These are phyloP conservation scores for Starmera stellimalicola DNA, from an alignment of 1,139 yeast genomes.

Conservation along the genomic window DNA sequence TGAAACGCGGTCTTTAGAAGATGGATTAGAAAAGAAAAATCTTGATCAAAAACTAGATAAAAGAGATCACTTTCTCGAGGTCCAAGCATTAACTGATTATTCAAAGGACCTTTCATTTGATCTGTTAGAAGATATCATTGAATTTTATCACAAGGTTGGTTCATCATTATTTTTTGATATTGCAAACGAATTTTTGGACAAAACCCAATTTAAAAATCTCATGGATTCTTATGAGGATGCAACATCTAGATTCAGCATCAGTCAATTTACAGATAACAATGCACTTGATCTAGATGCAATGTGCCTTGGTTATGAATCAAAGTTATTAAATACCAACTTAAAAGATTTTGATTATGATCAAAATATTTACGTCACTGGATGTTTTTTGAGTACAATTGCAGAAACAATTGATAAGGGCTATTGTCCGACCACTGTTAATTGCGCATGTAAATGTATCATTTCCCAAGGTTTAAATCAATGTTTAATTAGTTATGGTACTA, in stretches of 20 bases:
- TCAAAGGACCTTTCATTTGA: constrained; percentile 6
- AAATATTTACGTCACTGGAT: constrained; percentile 4
- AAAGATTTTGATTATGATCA: constrained; percentile 1
- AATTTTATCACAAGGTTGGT: constrained; percentile 4
- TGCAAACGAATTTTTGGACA: constrained; percentile 4
- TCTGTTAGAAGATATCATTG: constrained; percentile 8
- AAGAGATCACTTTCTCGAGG: not conserved
- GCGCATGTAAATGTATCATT: constrained; percentile 8
- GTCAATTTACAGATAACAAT: not conserved
- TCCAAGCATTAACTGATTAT: constrained; percentile 2
- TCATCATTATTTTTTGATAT: constrained; percentile 6
- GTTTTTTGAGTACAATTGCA: constrained; percentile 3
- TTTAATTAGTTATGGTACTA: constrained; percentile 3
- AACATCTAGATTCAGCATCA: constrained; percentile 1
- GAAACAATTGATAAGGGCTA: constrained; percentile 1
- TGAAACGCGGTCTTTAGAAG: no score
- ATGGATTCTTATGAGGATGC: constrained; percentile 10
- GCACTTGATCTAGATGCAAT: not conserved
- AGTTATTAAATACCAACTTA: not conserved
- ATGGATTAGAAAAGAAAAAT: no score
- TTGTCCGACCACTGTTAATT: constrained; percentile 6
- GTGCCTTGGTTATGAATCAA: constrained; percentile 7
- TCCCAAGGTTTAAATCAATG: constrained; percentile 4
- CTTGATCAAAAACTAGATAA: not conserved
- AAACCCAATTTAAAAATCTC: constrained; percentile 4